Percentiles rank a stretch among this genome's conserved stretches.
Evolutionary conservation across 2,329 filamentous ascomycete genomes (phyloP).

Genomic region (Nigrograna mackinnonii): DNA sequence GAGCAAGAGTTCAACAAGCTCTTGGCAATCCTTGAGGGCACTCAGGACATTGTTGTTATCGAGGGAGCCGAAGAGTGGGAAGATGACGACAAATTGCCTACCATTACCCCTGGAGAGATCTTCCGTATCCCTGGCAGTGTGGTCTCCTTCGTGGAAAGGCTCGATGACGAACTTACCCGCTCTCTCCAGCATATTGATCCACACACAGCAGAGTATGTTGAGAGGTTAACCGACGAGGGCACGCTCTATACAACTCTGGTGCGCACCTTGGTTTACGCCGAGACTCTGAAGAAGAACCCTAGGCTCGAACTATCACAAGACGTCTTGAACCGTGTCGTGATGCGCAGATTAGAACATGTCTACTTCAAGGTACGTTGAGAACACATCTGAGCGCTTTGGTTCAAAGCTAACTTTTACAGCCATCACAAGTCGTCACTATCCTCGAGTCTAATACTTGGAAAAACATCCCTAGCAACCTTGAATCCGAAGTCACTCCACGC

Average conservation of each 20-base stretch:
- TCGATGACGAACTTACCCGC: conserved; percentile 95
- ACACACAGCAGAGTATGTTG: conserved; percentile 98
- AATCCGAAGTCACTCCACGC: conserved; percentile 82
- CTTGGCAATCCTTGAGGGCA: conserved; percentile 76
- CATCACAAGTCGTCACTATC: conserved; percentile 87
- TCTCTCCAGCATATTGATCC: conserved; percentile 98
- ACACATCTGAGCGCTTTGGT: background rate
- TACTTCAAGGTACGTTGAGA: conserved; percentile 82
- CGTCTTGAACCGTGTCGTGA: conserved; percentile 87
- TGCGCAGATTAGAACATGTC: conserved; percentile 92
- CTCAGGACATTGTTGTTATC: conserved; percentile 80
- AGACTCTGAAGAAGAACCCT: conserved; percentile 72
- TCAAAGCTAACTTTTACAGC: conserved; percentile 53
- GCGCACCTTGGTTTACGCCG: conserved; percentile 84
- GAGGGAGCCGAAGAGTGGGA: conserved; percentile 98
- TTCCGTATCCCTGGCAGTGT: conserved; percentile 93
- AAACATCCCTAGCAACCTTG: conserved; percentile 67
- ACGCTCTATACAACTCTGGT: conserved; percentile 91
- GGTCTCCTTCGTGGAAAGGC: conserved; percentile 89
- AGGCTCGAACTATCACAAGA: conserved; percentile 79
- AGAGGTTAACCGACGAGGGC: conserved; percentile 88
- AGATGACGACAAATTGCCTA: conserved; percentile 92
- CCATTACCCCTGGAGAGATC: conserved; percentile 72
- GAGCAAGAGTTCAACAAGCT: conserved; percentile 83
- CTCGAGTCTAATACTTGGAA: conserved; percentile 96